These are phyloP conservation scores for Arthrinium puccinioides DNA, from an alignment of 2,329 filamentous ascomycete genomes.

Conservation along the genomic window DNA sequence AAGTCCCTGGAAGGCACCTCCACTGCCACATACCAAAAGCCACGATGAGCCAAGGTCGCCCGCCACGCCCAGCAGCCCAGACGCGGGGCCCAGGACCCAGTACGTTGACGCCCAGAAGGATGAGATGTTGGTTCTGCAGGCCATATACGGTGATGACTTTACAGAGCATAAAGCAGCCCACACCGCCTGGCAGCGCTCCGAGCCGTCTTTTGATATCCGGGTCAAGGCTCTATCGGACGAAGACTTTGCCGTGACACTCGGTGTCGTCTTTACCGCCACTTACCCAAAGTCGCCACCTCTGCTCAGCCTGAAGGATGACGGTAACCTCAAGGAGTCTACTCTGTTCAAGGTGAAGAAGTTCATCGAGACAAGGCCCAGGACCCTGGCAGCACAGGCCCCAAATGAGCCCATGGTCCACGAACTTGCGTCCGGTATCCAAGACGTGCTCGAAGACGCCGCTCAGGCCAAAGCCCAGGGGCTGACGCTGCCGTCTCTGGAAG, in stretches of 20 bases:
- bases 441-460: slow-evolving; percentile 81
- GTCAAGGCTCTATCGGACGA: slow-evolving; percentile 68
- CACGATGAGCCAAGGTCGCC: slow-evolving; percentile 44
- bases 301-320: slow-evolving; percentile 58
- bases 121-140: slow-evolving; percentile 76
- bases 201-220: slow-evolving; percentile 74
- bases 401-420: slow-evolving; percentile 53
- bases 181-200: slow-evolving; percentile 84
- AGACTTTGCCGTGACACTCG: slow-evolving; percentile 64
- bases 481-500: slow-evolving; percentile 77
- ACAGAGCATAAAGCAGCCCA: slow-evolving; percentile 62
- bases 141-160: slow-evolving; percentile 89
- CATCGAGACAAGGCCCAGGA: slow-evolving; percentile 49
- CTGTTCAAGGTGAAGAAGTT: slow-evolving; percentile 62
- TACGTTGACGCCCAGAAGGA: slow-evolving; percentile 83
- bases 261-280: slow-evolving; percentile 77
- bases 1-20: slow-evolving; percentile 40
- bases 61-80: slow-evolving; percentile 36
- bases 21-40: slow-evolving; percentile 29
- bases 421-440: slow-evolving; percentile 62
- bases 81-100: slow-evolving; percentile 40
- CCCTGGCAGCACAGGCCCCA: slow-evolving; percentile 44
- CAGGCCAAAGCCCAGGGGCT: slow-evolving; percentile 66
- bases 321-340: slow-evolving; percentile 61
- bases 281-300: slow-evolving; percentile 82